Evolutionary conservation across 139 green algal genomes (phyloP), one percentile per base, ranked within the genome.

Genomic region (Axilococcus clingmanii): DNA sequence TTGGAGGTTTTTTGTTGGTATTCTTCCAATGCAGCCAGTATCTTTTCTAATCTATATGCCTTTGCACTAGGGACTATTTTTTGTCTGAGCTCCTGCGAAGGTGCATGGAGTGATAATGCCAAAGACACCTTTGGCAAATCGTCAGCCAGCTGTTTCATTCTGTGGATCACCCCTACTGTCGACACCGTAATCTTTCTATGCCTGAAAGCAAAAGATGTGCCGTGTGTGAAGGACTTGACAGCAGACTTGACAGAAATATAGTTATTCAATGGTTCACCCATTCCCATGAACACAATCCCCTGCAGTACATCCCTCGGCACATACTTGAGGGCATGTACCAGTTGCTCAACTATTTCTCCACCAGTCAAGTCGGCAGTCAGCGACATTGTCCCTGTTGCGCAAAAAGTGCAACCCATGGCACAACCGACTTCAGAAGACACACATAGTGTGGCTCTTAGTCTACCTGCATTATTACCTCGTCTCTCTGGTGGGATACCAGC

Each of bases 221-320:
- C 48, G 64, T 91, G 71, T 0, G 65, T 85, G 71, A 98, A 87
- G 47, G 77, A 43, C 3, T 36, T 4, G 5, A 94, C 73, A 0
- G 91, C 87, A 2, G 52, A 45, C 16, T 59, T 48, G 3, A 98
- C 90, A 0, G 81, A 66, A 3, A 74, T 63, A 60, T 96, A 97
- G 71, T 98, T 98, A 74, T 94, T 91, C 36, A 98, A 65, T 2
- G 91, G 91, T 74, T 98, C 90, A 1, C 89, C 90, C 89, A 95
- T 95, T 46, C 85, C 87, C 90, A 97, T 97, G 69, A 97, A 97
- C 5, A 96, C 90, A 3, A 96, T 66, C 63, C 97, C 97, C 17
- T 82, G 67, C 47, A 97, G 83, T 27, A 58, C 47, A 2, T 59
- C 19, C 15, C 40, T 17, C 15, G 56, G 43, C 16, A 15, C 23